Evolutionary conservation across 2,329 filamentous ascomycete genomes (phyloP).

Genomic region (Lecanicillium sp.): DNA sequence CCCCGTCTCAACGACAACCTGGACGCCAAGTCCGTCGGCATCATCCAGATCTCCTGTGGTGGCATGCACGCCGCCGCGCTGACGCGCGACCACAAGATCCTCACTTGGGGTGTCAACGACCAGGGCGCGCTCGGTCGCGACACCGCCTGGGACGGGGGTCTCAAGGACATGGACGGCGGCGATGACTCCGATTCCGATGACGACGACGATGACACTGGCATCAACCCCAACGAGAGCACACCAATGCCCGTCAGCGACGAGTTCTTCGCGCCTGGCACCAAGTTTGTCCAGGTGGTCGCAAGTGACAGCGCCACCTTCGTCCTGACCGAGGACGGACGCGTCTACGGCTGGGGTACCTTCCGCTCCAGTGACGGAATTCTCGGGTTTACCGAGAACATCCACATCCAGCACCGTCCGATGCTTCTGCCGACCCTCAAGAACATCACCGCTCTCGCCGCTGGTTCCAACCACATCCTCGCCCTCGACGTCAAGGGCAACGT

Average conservation of each 20-base stretch:
- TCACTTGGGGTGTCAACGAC: constrained; percentile 86
- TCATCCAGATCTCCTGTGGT: constrained; percentile 71
- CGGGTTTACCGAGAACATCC: constrained; percentile 51
- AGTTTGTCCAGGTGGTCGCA: constrained; percentile 59
- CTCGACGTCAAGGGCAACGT: constrained; percentile 60
- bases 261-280: constrained; percentile 54
- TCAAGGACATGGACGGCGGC: constrained; percentile 49
- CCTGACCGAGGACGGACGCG: constrained; percentile 65
- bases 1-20: constrained; percentile 71
- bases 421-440: constrained; percentile 60
- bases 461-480: constrained; percentile 66
- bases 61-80: constrained; percentile 77
- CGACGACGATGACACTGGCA: constrained; percentile 55
- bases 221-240: constrained; percentile 68
- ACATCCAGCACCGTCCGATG: constrained; percentile 44
- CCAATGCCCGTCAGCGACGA: constrained; percentile 55
- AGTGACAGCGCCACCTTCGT: constrained; percentile 72
- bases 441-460: constrained; percentile 57
- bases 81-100: constrained; percentile 73
- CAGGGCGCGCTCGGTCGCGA: constrained; percentile 73
- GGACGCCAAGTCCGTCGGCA: constrained; percentile 55
- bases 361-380: constrained; percentile 58
- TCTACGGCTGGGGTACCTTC: constrained; percentile 84
- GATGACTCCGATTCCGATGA: constrained; percentile 50
- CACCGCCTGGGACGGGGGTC: constrained; percentile 61